Percentiles rank a stretch among this genome's conserved stretches.
These are phyloP conservation scores for Dactylellina parvicollis DNA, from an alignment of 2,329 filamentous ascomycete genomes.

Conservation along the genomic window DNA sequence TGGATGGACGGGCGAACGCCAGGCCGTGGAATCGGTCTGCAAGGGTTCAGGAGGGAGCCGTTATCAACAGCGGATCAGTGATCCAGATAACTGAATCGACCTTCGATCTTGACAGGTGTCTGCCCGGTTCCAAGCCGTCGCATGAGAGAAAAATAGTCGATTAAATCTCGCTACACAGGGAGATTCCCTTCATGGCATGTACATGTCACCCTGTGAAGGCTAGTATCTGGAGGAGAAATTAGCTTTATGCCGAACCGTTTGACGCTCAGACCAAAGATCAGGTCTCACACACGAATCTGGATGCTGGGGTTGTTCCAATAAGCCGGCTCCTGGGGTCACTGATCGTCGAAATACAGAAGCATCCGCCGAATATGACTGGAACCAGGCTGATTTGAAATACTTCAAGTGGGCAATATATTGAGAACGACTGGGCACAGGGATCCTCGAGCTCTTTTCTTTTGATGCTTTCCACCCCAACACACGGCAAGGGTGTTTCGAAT, in stretches of 20 bases:
- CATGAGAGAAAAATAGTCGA: slow-evolving; percentile 14
- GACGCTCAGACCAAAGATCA: slow-evolving; percentile 45
- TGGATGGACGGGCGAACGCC: slow-evolving; percentile 15
- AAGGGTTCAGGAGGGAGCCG: slow-evolving; percentile 36
- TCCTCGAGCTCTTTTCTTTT: slow-evolving; percentile 17
- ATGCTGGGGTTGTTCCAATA: slow-evolving; percentile 45
- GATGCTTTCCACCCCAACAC: slow-evolving; percentile 26
- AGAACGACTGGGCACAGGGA: slow-evolving; percentile 42
- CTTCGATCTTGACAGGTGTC: slow-evolving; percentile 34
- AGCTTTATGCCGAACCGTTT: slow-evolving; percentile 49
- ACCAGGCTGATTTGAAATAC: slow-evolving; percentile 52
- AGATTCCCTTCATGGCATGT: slow-evolving; percentile 42
- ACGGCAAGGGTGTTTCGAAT: slow-evolving; percentile 27
- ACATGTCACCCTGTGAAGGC: slow-evolving; percentile 21
- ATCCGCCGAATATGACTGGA: slow-evolving; percentile 25
- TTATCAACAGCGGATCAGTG: slow-evolving; percentile 42
- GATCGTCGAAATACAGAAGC: slow-evolving; percentile 33
- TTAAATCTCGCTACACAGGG: slow-evolving; percentile 30
- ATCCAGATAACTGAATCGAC: slow-evolving; percentile 40
- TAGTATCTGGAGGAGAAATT: slow-evolving; percentile 38
- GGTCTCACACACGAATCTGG: slow-evolving; percentile 32
- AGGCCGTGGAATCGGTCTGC: slow-evolving; percentile 36
- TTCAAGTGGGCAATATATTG: slow-evolving; percentile 44
- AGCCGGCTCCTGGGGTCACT: slow-evolving; percentile 47
- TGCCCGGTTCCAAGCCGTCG: slow-evolving; percentile 33